phyloP scores from a whole-genome alignment of 169 alveolate species.

The Plasmodium knowlesi region DNA sequence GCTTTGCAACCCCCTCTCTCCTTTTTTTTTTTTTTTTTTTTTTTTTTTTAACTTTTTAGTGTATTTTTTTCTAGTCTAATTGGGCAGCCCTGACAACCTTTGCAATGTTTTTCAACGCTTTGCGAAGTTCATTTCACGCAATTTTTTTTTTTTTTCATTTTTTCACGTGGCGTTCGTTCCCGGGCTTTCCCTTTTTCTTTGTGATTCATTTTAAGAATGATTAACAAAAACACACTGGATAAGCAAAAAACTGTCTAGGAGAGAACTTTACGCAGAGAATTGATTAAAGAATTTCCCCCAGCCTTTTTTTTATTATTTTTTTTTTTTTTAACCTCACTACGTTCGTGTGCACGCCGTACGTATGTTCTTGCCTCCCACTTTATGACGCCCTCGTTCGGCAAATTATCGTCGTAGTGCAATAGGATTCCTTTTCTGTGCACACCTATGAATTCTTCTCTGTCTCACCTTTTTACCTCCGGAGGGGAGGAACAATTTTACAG shows the following conservation, averaged over 20 bases:
- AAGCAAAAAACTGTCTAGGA: neutral
- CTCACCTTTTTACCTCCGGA: neutral
- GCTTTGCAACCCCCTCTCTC: neutral
- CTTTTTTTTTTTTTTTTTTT: too few species aligned
- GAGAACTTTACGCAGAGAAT: neutral
- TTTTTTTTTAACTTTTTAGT: neutral
- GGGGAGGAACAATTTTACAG: neutral
- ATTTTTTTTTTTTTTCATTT: neutral
- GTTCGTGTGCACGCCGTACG: neutral
- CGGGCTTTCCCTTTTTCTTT: neutral
- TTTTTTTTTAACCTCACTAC: neutral
- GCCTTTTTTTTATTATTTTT: neutral
- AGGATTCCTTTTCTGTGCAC: neutral
- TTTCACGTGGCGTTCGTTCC: neutral
- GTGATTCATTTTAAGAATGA: neutral
- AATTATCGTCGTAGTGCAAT: neutral
- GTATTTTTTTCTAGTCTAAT: conserved; percentile 21
- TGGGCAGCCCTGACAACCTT: neutral
- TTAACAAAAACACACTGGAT: neutral
- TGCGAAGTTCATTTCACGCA: neutral
- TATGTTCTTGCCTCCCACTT: neutral
- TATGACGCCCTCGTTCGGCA: neutral
- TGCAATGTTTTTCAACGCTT: neutral
- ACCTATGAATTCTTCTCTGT: neutral
- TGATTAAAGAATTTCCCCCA: neutral